Percentiles rank a stretch among this genome's conserved stretches.
These are phyloP conservation scores for Posidonia australis DNA, from an alignment of 106 monocot genomes.

Conservation along the genomic window DNA sequence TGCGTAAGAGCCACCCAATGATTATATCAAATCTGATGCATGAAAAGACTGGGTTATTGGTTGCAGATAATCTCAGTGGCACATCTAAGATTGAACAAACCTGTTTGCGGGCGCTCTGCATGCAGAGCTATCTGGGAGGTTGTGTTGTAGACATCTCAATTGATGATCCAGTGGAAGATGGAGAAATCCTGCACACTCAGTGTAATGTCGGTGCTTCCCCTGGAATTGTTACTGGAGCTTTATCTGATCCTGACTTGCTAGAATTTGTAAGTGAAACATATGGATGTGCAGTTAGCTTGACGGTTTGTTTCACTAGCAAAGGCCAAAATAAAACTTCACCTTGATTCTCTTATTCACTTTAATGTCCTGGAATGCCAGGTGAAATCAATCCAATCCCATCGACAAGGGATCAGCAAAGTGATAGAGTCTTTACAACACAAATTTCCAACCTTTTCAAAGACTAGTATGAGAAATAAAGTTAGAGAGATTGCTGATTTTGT, in stretches of 20 bases:
- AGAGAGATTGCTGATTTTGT: conserved; percentile 56
- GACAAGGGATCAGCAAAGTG: conserved; percentile 47
- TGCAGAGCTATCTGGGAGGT: conserved; percentile 40
- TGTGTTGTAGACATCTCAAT: conserved; percentile 28
- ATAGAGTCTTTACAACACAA: conserved; percentile 49
- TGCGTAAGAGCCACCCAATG: conserved; percentile 67
- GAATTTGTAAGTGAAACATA: conserved; percentile 60
- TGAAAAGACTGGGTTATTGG: conserved; percentile 34
- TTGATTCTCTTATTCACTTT: not conserved
- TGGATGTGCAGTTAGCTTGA: not conserved
- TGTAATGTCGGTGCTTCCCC: conserved; percentile 12
- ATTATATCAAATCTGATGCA: conserved; percentile 66
- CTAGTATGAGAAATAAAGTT: conserved; percentile 54
- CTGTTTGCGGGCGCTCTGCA: conserved; percentile 63
- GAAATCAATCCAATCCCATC: conserved; percentile 34
- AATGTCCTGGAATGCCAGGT: conserved; percentile 26
- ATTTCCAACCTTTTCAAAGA: conserved; percentile 50
- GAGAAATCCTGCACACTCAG: conserved; percentile 12
- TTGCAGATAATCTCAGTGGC: conserved; percentile 22
- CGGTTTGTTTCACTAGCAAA: not conserved
- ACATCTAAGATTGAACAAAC: conserved; percentile 36
- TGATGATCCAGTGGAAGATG: conserved; percentile 16
- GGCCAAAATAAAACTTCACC: not conserved
- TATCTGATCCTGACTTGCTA: conserved; percentile 43
- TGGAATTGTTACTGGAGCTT: conserved; percentile 9